Conservation (phyloP, 108 stramenopile species). For the Parmales sp. region DNA sequence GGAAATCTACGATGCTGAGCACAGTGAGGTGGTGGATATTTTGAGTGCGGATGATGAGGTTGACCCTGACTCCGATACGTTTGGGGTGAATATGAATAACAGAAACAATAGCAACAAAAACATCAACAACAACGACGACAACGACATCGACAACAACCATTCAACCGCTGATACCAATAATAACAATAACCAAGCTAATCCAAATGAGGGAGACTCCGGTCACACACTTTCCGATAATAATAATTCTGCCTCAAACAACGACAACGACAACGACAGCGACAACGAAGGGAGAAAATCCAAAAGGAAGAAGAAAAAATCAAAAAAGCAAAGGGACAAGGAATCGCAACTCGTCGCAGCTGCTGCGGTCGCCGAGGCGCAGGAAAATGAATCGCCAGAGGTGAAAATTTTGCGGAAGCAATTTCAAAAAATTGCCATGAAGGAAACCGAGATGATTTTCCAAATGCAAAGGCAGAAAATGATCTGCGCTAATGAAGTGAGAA, state of each 20-base stretch:
- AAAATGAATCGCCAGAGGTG: background rate
- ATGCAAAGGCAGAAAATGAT: background rate
- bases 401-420: background rate
- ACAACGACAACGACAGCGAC: background rate
- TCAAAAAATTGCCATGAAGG: background rate
- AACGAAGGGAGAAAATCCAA: background rate
- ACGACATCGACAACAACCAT: no score
- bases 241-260: background rate
- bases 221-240: no score
- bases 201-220: no score
- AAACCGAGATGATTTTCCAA: background rate
- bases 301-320: background rate
- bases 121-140: no score
- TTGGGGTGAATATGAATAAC: no score
- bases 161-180: no score
- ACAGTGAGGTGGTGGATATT: background rate
- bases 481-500: slow-evolving; percentile 1
- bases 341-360: background rate
- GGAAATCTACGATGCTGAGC: background rate
- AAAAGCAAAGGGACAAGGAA: background rate
- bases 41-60: no score
- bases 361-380: background rate
- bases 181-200: background rate
- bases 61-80: no score
- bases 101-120: background rate